Percentiles rank a stretch among this genome's conserved stretches.
phyloP scores from a whole-genome alignment of 2,329 filamentous ascomycete species.

The Fonsecaea monophora region DNA sequence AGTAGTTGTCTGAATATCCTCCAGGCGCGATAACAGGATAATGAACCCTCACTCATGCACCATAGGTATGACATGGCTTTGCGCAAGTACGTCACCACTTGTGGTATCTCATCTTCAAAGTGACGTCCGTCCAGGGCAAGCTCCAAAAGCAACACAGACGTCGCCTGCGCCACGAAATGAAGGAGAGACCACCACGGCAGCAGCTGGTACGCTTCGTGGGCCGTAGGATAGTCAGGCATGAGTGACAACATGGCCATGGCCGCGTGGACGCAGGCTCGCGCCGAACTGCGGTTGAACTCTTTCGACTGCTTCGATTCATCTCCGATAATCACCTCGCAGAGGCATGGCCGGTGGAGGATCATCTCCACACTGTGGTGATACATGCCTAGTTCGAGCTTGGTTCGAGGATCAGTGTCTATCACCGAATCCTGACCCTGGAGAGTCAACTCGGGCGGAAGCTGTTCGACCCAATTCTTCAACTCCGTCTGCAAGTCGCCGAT shows the following conservation, averaged over 20 bases:
- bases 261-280: conserved; percentile 40
- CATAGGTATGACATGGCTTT: conserved; percentile 40
- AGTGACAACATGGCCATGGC: conserved; percentile 39
- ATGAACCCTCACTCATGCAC: conserved; percentile 29
- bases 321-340: conserved; percentile 41
- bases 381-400: conserved; percentile 38
- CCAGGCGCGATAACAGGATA: conserved; percentile 34
- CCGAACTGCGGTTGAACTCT: conserved; percentile 34
- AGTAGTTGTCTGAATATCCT: conserved; percentile 32
- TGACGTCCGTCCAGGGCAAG: conserved; percentile 39
- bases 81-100: conserved; percentile 37
- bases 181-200: conserved; percentile 42
- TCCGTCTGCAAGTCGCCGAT: conserved; percentile 33
- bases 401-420: conserved; percentile 30
- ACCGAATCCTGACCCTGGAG: conserved; percentile 16
- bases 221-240: conserved; percentile 40
- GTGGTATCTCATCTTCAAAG: conserved; percentile 31
- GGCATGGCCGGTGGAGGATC: conserved; percentile 42
- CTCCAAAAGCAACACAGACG: conserved; percentile 41
- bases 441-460: conserved; percentile 26
- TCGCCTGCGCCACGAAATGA: conserved; percentile 42
- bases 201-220: conserved; percentile 36
- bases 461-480: conserved; percentile 29
- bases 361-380: conserved; percentile 41
- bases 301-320: conserved; percentile 37